Percentiles rank a stretch among this genome's conserved stretches.
These are phyloP conservation scores for Metschnikowia hibisci DNA, from an alignment of 805 yeast genomes.

Conservation along the genomic window DNA sequence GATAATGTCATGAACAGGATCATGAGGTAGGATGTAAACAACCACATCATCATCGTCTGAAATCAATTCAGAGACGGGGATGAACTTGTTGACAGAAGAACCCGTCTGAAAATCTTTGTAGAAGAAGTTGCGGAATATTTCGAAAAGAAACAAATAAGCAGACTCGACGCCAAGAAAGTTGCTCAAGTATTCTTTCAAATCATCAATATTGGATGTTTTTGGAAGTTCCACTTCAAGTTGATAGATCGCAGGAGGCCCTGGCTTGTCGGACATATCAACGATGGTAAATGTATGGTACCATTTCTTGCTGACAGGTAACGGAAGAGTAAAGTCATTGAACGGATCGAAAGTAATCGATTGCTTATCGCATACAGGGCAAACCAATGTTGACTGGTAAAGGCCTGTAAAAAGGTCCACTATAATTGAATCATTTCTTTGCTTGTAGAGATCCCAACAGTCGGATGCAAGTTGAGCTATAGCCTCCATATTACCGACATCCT, in stretches of 20 bases:
- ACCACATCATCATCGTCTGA: slow-evolving; percentile 58
- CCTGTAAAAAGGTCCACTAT: slow-evolving; percentile 88
- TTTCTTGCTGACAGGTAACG: slow-evolving; percentile 69
- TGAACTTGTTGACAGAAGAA: slow-evolving; percentile 49
- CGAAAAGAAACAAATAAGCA: slow-evolving; percentile 28
- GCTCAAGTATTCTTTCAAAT: slow-evolving; percentile 59
- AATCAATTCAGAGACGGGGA: slow-evolving; percentile 68
- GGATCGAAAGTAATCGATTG: slow-evolving; percentile 92
- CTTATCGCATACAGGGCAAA: slow-evolving; percentile 80
- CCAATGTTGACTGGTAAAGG: slow-evolving; percentile 79
- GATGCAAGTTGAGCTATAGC: slow-evolving; percentile 63
- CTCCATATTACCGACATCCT: slow-evolving; percentile 48
- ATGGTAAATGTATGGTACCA: slow-evolving; percentile 68
- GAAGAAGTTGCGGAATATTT: slow-evolving; percentile 59
- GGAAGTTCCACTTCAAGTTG: slow-evolving; percentile 68
- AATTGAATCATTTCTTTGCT: slow-evolving; percentile 76
- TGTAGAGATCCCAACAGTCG: slow-evolving; percentile 77
- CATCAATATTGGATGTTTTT: slow-evolving; percentile 59
- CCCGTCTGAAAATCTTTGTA: slow-evolving; percentile 63
- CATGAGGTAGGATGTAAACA: slow-evolving; percentile 55
- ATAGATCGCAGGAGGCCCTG: slow-evolving; percentile 39
- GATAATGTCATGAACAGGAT: slow-evolving; percentile 37
- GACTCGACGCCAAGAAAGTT: slow-evolving; percentile 35
- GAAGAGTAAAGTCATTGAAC: slow-evolving; percentile 82
- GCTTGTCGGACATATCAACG: slow-evolving; percentile 45